Conservation (phyloP, 1,139 yeast genomes). For the Magnusiomyces paraingens region DNA sequence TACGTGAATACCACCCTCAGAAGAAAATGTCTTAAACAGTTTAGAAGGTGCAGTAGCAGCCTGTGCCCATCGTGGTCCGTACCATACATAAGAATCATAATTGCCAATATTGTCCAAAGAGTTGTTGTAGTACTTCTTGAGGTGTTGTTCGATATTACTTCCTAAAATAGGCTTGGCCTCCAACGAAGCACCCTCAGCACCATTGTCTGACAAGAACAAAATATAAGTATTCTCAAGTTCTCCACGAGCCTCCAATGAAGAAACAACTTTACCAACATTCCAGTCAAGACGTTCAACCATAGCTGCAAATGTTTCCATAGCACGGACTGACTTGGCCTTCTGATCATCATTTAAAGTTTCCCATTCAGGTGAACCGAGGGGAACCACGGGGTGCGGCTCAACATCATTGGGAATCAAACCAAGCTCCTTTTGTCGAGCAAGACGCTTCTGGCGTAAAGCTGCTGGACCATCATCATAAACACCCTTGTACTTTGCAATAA, state of each 20-base stretch:
- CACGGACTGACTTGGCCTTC: slow-evolving; percentile 35
- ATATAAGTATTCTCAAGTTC: slow-evolving; percentile 49
- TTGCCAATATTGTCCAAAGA: slow-evolving; percentile 44
- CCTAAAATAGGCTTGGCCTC: slow-evolving; percentile 46
- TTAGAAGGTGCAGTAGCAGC: slow-evolving; percentile 55
- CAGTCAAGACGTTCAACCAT: slow-evolving; percentile 51
- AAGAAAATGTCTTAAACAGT: slow-evolving; percentile 47
- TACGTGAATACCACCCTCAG: slow-evolving; percentile 52
- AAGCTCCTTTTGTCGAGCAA: slow-evolving; percentile 37
- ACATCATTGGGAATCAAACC: slow-evolving; percentile 44
- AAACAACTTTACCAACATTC: slow-evolving; percentile 44
- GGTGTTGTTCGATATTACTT: slow-evolving; percentile 25
- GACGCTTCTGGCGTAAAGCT: slow-evolving; percentile 37
- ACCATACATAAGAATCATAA: slow-evolving; percentile 44
- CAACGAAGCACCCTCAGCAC: slow-evolving; percentile 53
- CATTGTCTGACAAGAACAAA: slow-evolving; percentile 53
- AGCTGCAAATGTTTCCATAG: slow-evolving; percentile 54
- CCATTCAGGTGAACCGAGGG: slow-evolving; percentile 36
- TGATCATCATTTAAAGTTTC: slow-evolving; percentile 37
- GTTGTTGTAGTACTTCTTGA: slow-evolving; percentile 38
- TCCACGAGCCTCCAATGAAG: slow-evolving; percentile 36
- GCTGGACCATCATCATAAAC: slow-evolving; percentile 46
- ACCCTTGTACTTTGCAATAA: slow-evolving; percentile 45
- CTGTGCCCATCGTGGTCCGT: slow-evolving; percentile 57
- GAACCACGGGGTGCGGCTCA: slow-evolving; percentile 42